Conservation (phyloP, 2,329 filamentous ascomycete genomes). For the Cordyceps farinosa region DNA sequence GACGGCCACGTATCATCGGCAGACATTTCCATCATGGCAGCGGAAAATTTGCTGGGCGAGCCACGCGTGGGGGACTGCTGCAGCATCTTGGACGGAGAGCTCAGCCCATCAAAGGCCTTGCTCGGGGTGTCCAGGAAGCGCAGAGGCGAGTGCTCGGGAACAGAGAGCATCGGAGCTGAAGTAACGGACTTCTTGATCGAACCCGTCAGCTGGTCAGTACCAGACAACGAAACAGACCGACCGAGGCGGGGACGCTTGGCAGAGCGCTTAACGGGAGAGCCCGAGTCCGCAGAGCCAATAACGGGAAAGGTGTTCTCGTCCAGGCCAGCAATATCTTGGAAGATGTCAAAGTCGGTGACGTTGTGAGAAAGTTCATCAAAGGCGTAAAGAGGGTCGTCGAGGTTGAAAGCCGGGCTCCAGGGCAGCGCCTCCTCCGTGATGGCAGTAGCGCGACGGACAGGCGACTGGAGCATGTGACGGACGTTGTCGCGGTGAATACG, state of each 20-base stretch:
- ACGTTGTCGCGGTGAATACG: constrained; percentile 84
- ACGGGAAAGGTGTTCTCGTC: constrained; percentile 32
- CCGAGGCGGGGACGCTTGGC: constrained; percentile 58
- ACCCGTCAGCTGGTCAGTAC: constrained; percentile 59
- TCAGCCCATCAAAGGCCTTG: constrained; percentile 53
- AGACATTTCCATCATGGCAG: constrained; percentile 31
- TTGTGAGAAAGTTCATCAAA: constrained; percentile 48
- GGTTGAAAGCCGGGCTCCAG: constrained; percentile 65
- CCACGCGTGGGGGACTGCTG: constrained; percentile 33
- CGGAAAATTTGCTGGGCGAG: constrained; percentile 51
- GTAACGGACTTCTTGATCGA: constrained; percentile 49
- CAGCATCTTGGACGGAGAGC: constrained; percentile 53
- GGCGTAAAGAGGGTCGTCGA: constrained; percentile 54
- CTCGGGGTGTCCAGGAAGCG: constrained; percentile 52
- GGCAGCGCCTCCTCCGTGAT: constrained; percentile 45
- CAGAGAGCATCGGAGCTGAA: constrained; percentile 49
- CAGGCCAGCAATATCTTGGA: constrained; percentile 39
- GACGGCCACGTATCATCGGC: constrained; percentile 39
- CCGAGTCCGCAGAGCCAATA: constrained; percentile 48
- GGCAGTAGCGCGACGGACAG: constrained; percentile 48
- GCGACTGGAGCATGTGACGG: constrained; percentile 75
- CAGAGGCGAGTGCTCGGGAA: constrained; percentile 38
- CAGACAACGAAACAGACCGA: constrained; percentile 59
- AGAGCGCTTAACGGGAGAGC: constrained; percentile 66
- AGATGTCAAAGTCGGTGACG: constrained; percentile 61